Evolutionary conservation across 495 filamentous ascomycete species (phyloP).

Genomic region (Penicillium riverlandense): DNA sequence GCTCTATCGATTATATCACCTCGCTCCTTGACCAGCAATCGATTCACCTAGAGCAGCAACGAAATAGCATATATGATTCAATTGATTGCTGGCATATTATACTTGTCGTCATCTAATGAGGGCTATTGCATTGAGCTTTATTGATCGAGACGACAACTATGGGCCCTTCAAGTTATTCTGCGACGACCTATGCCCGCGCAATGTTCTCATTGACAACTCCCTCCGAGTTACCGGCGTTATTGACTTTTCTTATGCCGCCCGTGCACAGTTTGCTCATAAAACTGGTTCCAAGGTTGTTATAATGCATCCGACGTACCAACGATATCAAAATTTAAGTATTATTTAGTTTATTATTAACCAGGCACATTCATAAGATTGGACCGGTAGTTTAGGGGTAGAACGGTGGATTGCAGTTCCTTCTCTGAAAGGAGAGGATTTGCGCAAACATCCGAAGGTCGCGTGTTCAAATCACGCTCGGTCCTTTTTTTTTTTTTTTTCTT

Average conservation of each 20-base stretch:
- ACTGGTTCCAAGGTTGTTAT: no score
- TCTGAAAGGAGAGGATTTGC: no score
- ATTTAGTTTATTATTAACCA: no score
- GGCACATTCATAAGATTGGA: no score
- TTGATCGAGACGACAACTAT: background rate
- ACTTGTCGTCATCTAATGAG: slow-evolving; percentile 10
- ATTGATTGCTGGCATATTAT: slow-evolving; percentile 36
- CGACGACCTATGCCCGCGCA: slow-evolving; percentile 15
- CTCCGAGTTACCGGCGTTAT: slow-evolving; percentile 8
- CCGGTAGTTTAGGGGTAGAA: no score
- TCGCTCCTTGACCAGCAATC: slow-evolving; percentile 34
- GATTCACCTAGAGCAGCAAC: slow-evolving; percentile 30
- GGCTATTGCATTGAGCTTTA: slow-evolving; percentile 12
- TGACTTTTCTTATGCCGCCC: slow-evolving; percentile 33
- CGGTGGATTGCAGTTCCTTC: no score
- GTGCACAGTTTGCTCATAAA: background rate
- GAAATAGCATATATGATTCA: slow-evolving; percentile 29
- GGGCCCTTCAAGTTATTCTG: slow-evolving; percentile 15
- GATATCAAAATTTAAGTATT: no score
- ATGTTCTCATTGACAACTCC: slow-evolving; percentile 12
- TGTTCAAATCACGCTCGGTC: background rate
- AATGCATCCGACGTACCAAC: no score
- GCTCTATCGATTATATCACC: slow-evolving; percentile 28
- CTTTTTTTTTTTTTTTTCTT: background rate
- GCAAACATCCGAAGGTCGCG: no score